These are phyloP conservation scores for Metschnikowia peoriensis DNA, from an alignment of 805 yeast genomes.

Conservation along the genomic window DNA sequence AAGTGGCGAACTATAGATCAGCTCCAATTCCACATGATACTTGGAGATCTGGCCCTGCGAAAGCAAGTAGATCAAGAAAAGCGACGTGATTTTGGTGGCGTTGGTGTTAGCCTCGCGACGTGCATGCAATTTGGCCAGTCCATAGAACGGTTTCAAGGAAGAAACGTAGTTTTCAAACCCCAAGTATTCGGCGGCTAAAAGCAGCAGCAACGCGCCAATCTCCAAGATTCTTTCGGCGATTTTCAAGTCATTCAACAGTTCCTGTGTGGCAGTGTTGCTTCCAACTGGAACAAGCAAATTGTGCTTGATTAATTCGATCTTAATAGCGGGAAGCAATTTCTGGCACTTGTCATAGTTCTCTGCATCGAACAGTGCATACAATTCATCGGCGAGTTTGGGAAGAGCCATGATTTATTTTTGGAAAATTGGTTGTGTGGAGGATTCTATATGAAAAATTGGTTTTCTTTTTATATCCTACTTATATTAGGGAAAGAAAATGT, in stretches of 20 bases:
- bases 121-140: constrained; percentile 42
- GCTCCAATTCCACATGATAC: constrained; percentile 88
- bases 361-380: constrained; percentile 61
- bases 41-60: constrained; percentile 82
- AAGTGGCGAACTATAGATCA: constrained; percentile 50
- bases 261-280: constrained; percentile 31
- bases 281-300: constrained; percentile 68
- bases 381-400: constrained; percentile 65
- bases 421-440: not conserved
- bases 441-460: not conserved
- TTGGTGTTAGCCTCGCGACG: constrained; percentile 32
- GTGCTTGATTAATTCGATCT: constrained; percentile 74
- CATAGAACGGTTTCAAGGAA: constrained; percentile 77
- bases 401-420: constrained; percentile 51
- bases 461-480: not conserved
- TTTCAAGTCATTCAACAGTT: constrained; percentile 61
- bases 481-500: too few species aligned
- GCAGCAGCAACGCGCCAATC: constrained; percentile 79
- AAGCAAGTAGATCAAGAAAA: constrained; percentile 72
- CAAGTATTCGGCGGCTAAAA: constrained; percentile 58
- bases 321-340: constrained; percentile 64
- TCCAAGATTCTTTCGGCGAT: constrained; percentile 84
- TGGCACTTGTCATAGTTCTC: constrained; percentile 63
- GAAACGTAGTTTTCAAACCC: constrained; percentile 71
- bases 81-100: constrained; percentile 63